Base-by-base conservation (phyloP, 1,284 basidiomycete genomes). In the Schizopora paradoxa region DNA sequence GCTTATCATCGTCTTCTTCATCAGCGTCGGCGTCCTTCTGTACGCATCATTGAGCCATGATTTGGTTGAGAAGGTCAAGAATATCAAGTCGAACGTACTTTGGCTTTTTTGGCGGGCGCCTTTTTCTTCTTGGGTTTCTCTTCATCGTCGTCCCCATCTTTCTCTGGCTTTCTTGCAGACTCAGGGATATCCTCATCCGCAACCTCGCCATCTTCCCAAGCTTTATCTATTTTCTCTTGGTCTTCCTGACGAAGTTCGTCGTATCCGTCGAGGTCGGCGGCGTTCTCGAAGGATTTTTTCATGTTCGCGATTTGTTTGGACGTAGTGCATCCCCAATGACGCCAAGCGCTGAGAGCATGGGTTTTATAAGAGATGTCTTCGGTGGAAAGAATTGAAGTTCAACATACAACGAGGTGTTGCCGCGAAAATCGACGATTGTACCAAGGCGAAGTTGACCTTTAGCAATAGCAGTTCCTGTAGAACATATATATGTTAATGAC, bases 251-350 rank as follows among this genome's bases (percentile, higher is more conserved):
- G 66, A 41, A 90, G 70, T 0, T 81, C 79, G 1, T 87, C 82
- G 57, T 73, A 87, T 14, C 85, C 86, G 55, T 88, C 86, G 25
- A 88, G 66, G 0, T 86, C 88, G 8, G 75, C 69, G 0, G 77
- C 69, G 7, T 75, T 70, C 6, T 72, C 66, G 56, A 85, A 74
- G 5, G 67, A 66, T 23, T 76, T 70, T 65, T 89, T 84, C 64
- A 90, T 73, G 59, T 91, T 89, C n/a, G 63, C 61, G 29, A 93
- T 58, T 43, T 91, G 77, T 54, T 73, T 79, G 18, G 71, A 47
- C 0, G 89, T 90, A 5, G 77, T 73, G 55, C 91, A 94, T 47
- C 86, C 84, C 83, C 84, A 91, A 59, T 92, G 89, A 53, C 86
- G 77, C 82, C 83, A 90, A 36, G 68, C 60, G 55, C 87, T 89